Evolutionary conservation across 768 basidiomycete genomes (phyloP), one percentile per base, ranked within the genome.

Genomic region (Termitomyces eurrhizus): DNA sequence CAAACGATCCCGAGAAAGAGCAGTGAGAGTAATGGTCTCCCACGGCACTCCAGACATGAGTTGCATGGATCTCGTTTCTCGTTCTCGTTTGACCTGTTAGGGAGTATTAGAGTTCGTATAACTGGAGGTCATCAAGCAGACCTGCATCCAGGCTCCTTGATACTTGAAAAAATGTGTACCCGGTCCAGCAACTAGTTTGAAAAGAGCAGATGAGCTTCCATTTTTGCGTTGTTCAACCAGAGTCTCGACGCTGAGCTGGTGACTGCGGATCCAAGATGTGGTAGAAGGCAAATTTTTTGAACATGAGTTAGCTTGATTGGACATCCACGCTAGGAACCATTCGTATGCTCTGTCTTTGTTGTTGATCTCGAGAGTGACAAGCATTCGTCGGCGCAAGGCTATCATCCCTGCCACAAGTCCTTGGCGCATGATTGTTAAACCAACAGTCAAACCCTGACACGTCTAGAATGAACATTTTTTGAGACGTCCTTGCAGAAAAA

Each of bases 321-420:
- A 85, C 91, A 98, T 92, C 96, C 97, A 99, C 53, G 89, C 79
- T 45, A 99, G 85, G 73, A 98, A 95, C 95, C 97, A 98, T 50
- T 93, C 90, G 72, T 98, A 98, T 9, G 95, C 81, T 41, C 84
- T 89, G 73, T 99, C 97, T 69, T 93, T 95, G 70, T 95, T 96
- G 62, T 92, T 93, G 66, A 99, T 93, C 76, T 99, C 97, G 56
- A 98, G 83, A 14, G 93, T 89, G 41, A 98, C 95, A 56, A 98
- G 87, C 79, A 99, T 83, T 44, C 96, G 86, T 36, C 97, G 82
- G 52, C 90, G 93, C 56, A 95, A 85, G 44, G 91, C 82, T 7
- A 83, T 85, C 6, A 89, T 83, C 32, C 86, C 90, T 21, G 91
- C 74, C 7, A 88, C 79, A 8, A 86, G 67, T 54, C 86, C 84